Evolutionary conservation across 805 yeast genomes (phyloP).

Genomic region (Myxozyma mucilagina): DNA sequence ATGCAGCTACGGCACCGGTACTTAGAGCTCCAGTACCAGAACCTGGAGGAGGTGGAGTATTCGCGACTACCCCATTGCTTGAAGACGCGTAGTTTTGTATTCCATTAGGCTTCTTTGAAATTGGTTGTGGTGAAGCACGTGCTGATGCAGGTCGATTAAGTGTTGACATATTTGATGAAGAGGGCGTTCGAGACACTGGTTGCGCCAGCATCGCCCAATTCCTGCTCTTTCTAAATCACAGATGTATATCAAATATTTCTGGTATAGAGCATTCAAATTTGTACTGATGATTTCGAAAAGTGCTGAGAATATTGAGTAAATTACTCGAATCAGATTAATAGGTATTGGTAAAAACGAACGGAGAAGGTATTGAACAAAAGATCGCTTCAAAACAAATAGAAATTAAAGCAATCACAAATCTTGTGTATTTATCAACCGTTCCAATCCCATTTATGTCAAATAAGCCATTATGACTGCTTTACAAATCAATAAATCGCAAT

Average conservation of each 20-base stretch:
- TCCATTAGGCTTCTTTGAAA: slow-evolving; percentile 2
- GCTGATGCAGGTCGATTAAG: slow-evolving; percentile 16
- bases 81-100: slow-evolving; percentile 1
- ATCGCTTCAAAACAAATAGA: not conserved
- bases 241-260: too few relatives aligned
- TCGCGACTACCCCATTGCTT: not conserved
- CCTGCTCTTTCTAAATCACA: not conserved
- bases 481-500: not conserved
- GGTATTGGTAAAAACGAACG: not conserved
- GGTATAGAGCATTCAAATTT: too few relatives aligned
- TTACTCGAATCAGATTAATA: not conserved
- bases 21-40: too few relatives aligned
- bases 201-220: slow-evolving; percentile 9
- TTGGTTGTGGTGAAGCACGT: slow-evolving; percentile 27
- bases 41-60: not conserved
- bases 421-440: too few relatives aligned
- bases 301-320: not conserved
- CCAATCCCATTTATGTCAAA: not conserved
- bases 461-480: not conserved
- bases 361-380: not conserved
- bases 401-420: too few relatives aligned
- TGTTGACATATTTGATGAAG: slow-evolving; percentile 7
- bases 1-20: too few relatives aligned
- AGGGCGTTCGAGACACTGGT: slow-evolving; percentile 10
- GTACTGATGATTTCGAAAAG: too few relatives aligned